Evolutionary conservation across 768 basidiomycete genomes (phyloP).

Genomic region (Lactarius psammicola): DNA sequence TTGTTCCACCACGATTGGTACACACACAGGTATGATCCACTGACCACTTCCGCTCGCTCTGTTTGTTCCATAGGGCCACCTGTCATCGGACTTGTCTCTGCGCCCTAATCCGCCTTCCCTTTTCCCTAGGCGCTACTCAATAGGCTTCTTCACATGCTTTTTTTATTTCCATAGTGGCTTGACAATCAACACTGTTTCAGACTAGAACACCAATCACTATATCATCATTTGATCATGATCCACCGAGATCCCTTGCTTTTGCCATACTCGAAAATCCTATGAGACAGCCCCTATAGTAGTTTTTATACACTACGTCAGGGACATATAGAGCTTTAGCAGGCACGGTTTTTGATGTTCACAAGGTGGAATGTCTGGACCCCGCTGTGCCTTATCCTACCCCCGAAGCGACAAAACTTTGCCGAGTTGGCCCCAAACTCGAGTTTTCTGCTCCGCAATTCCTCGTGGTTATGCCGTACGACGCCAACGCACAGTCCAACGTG

Average conservation of each 20-base stretch:
- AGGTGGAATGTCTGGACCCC: neutral
- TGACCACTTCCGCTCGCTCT: neutral
- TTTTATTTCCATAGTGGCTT: neutral
- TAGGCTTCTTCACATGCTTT: conserved; percentile 5
- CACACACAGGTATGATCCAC: neutral
- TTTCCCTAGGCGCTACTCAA: neutral
- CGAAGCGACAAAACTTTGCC: no score
- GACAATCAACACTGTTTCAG: neutral
- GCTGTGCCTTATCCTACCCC: neutral
- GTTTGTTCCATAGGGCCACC: neutral
- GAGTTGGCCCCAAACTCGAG: neutral
- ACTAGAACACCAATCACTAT: no score
- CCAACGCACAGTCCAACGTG: neutral
- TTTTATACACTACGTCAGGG: neutral
- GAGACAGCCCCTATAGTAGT: neutral
- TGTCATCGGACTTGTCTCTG: conserved; percentile 19
- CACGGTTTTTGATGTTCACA: neutral
- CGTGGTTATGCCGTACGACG: neutral
- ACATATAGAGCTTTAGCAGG: neutral
- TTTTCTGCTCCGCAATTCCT: neutral
- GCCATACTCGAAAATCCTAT: neutral
- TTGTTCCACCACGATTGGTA: neutral
- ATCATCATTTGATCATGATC: conserved; percentile 3
- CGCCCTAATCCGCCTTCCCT: conserved; percentile 4
- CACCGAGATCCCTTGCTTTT: neutral